Base-by-base conservation (phyloP, 805 yeast genomes). In the Suhomyces faveliae region DNA sequence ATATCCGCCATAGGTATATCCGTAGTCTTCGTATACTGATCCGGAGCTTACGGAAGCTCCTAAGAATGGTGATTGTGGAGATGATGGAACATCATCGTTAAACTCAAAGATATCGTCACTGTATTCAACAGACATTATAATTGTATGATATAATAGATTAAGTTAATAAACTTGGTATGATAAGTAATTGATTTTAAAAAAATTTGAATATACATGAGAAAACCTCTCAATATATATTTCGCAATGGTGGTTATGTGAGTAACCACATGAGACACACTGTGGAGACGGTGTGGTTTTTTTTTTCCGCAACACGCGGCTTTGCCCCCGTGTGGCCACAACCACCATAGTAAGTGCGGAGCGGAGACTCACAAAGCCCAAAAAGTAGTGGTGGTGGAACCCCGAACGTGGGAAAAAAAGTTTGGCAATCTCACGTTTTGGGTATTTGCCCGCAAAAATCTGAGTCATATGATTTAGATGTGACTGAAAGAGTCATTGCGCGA, bases 61-160 rank as follows among this genome's bases (percentile, higher is more conserved):
- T 44, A 46, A 41, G 30, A 12, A 22, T 8, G 49, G 49, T 8
- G 45, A 42, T 10, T 30, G 27, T 17, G 49, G 45, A 21, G 41
- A 42, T 2, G 40, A 40, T 22, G 43, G 21, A 13, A 35, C 35
- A 30, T 50, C 49, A n/a, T 46, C 49, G 40, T 51, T 51, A 47
- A 53, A 51, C 27, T 53, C 54, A 38, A 53, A 53, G 46, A 53
- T 53, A 17, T 53, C 54, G 48, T 53, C 56, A 47, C 47, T 42
- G 44, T 42, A 42, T 42, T 42, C 44, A 17, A 13, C 30, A 11
- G 38, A 29, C 44, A 42, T 42, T 42, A 27, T 29, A 24, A n/a
- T 8, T 33, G 15, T 33, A 6, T 15, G 21, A 33, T 33, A 8
- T 17, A 20, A 15, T 33, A 33, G 37, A 33, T 20, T 15, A 33